Conservation (phyloP, 75 land plant species). For the Isoetes taiwanensis region DNA sequence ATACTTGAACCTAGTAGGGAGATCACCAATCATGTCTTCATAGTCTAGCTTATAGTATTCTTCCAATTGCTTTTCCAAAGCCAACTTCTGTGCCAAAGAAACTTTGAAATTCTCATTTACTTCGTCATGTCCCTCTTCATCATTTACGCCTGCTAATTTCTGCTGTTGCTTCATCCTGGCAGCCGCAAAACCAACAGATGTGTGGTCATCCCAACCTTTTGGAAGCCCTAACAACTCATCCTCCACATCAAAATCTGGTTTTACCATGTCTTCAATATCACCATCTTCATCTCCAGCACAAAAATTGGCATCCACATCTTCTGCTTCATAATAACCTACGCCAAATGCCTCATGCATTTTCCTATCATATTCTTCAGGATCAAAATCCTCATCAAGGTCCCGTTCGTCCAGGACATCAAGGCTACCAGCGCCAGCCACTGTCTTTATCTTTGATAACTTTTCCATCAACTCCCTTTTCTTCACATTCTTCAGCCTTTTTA, state of each 20-base stretch:
- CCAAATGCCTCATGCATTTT: slow-evolving; percentile 75
- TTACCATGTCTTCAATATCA: slow-evolving; percentile 31
- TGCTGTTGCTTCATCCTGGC: slow-evolving; percentile 27
- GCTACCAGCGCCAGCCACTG: slow-evolving; percentile 46
- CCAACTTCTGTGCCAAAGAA: slow-evolving; percentile 37
- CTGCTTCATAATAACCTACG: slow-evolving; percentile 56
- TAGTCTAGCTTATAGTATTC: slow-evolving; percentile 84
- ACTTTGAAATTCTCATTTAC: slow-evolving; percentile 1
- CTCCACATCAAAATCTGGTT: slow-evolving; percentile 86
- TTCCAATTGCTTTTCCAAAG: slow-evolving; percentile 49
- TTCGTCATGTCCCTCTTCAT: neutral
- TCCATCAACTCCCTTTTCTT: slow-evolving; percentile 84
- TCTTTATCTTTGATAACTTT: slow-evolving; percentile 56
- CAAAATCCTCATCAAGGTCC: slow-evolving; percentile 86
- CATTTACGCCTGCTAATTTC: neutral
- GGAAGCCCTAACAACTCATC: slow-evolving; percentile 77
- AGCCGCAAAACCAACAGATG: slow-evolving; percentile 17
- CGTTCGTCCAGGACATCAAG: slow-evolving; percentile 17
- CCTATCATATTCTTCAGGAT: slow-evolving; percentile 81
- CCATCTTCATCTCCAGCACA: slow-evolving; percentile 21
- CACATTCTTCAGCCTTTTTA: slow-evolving; percentile 85
- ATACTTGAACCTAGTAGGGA: slow-evolving; percentile 88
- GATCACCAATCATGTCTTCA: slow-evolving; percentile 80
- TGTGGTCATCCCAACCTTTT: slow-evolving; percentile 44
- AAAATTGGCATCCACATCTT: slow-evolving; percentile 56